These are phyloP conservation scores for Ophiocordyceps camponoti-floridani DNA, from an alignment of 2,329 filamentous ascomycete species.

Conservation along the genomic window DNA sequence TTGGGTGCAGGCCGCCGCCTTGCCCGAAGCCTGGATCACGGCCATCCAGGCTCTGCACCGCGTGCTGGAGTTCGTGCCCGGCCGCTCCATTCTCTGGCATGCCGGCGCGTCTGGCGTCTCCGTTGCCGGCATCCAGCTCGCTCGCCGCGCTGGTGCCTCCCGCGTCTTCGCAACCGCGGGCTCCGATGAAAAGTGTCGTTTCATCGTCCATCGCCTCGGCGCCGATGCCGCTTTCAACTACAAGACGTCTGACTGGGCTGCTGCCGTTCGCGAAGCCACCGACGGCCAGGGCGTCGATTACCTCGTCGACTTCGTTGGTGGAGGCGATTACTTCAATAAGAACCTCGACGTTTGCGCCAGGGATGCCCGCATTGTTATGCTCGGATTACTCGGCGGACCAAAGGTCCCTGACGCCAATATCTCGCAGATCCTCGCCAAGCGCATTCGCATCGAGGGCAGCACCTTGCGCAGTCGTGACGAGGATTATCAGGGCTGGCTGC, in stretches of 20 bases:
- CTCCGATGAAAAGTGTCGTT: constrained; percentile 62
- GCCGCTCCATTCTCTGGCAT: constrained; percentile 74
- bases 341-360: constrained; percentile 60
- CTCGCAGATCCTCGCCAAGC: constrained; percentile 53
- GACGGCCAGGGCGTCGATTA: constrained; percentile 65
- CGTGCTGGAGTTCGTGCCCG: constrained; percentile 52
- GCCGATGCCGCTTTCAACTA: constrained; percentile 75
- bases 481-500: constrained; percentile 59
- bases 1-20: constrained; percentile 61
- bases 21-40: constrained; percentile 86
- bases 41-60: constrained; percentile 78
- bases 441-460: constrained; percentile 65
- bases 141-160: constrained; percentile 45
- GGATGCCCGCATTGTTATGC: constrained; percentile 59
- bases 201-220: constrained; percentile 57
- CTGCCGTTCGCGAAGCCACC: constrained; percentile 53
- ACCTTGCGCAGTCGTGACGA: constrained; percentile 64
- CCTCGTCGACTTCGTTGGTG: constrained; percentile 75
- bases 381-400: constrained; percentile 59
- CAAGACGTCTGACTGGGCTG: constrained; percentile 56
- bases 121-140: constrained; percentile 76
- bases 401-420: constrained; percentile 60
- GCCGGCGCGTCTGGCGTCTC: constrained; percentile 80
- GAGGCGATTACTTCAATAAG: constrained; percentile 51
- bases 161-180: constrained; percentile 69